Conservation (phyloP, 2,329 filamentous ascomycete species). For the Cladophialophora chaetospira region DNA sequence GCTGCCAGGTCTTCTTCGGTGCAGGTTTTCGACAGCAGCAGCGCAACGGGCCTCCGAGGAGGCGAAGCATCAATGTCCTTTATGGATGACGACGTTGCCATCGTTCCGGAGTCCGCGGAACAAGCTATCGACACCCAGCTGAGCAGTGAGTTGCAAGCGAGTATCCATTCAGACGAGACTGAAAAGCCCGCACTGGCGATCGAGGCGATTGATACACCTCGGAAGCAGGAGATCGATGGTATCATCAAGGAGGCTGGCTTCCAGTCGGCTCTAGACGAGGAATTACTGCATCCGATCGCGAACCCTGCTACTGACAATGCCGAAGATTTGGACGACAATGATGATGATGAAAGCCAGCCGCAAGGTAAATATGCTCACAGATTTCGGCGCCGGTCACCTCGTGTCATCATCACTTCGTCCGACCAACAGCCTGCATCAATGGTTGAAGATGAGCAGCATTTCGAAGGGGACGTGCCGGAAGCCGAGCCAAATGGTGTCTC, state of each 20-base stretch:
- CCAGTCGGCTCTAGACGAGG: conserved; percentile 48
- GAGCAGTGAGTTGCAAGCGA: not conserved
- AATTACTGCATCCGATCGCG: conserved; percentile 32
- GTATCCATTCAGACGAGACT: not conserved
- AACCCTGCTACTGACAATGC: not conserved
- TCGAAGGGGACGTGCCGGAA: not conserved
- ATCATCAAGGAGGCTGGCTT: conserved; percentile 55
- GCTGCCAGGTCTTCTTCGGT: conserved; percentile 38
- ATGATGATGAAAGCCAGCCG: not conserved
- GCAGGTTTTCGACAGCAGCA: conserved; percentile 34
- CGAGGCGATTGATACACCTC: conserved; percentile 38
- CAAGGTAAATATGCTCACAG: conserved; percentile 10
- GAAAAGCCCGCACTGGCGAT: not conserved
- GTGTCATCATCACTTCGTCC: not conserved
- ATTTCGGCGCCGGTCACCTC: conserved; percentile 14
- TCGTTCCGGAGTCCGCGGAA: conserved; percentile 26
- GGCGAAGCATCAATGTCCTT: conserved; percentile 12
- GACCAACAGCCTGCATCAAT: conserved; percentile 5
- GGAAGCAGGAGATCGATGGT: conserved; percentile 45
- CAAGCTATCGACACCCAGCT: conserved; percentile 2
- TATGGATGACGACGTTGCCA: conserved; percentile 18
- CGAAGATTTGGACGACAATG: not conserved
- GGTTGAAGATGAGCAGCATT: not conserved
- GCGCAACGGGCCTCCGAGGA: conserved; percentile 4
- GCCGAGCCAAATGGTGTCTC: not conserved